phyloP scores from a whole-genome alignment of 208 protist species.

The Leishmania tarentolae region DNA sequence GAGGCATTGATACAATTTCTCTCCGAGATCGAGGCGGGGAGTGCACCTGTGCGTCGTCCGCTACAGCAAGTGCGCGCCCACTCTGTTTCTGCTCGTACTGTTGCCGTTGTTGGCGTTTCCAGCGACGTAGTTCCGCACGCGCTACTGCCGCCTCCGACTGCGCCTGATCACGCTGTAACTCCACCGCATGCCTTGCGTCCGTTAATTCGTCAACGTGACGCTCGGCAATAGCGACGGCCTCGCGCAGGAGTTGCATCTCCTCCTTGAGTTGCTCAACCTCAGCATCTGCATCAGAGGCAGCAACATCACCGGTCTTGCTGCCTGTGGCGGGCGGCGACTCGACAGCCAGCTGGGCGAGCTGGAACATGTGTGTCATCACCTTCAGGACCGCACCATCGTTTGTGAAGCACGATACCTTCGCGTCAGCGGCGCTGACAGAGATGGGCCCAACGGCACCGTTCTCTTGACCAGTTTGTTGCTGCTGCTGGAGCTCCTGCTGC shows the following conservation, averaged over 20 bases:
- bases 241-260: conserved; percentile 47
- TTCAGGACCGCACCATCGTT: conserved; percentile 50
- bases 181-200: conserved; percentile 29
- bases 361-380: conserved; percentile 83
- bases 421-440: conserved; percentile 2
- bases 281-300: conserved; percentile 10
- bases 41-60: background rate
- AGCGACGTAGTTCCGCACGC: conserved; percentile 70
- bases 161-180: conserved; percentile 63
- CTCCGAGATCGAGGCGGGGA: background rate
- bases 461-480: background rate
- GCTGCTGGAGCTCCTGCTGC: conserved; percentile 20
- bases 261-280: conserved; percentile 28
- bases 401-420: conserved; percentile 56
- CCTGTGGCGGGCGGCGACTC: conserved; percentile 1
- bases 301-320: background rate
- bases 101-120: conserved; percentile 40
- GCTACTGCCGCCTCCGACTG: conserved; percentile 78
- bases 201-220: conserved; percentile 31
- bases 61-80: background rate
- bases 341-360: conserved; percentile 41
- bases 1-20: background rate
- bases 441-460: background rate
- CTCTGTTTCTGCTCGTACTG: conserved; percentile 6
- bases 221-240: conserved; percentile 53